Percentiles rank a stretch among this genome's conserved stretches.
phyloP scores from a whole-genome alignment of 1,284 basidiomycete genomes.

The Cryptococcus maquisensis region DNA sequence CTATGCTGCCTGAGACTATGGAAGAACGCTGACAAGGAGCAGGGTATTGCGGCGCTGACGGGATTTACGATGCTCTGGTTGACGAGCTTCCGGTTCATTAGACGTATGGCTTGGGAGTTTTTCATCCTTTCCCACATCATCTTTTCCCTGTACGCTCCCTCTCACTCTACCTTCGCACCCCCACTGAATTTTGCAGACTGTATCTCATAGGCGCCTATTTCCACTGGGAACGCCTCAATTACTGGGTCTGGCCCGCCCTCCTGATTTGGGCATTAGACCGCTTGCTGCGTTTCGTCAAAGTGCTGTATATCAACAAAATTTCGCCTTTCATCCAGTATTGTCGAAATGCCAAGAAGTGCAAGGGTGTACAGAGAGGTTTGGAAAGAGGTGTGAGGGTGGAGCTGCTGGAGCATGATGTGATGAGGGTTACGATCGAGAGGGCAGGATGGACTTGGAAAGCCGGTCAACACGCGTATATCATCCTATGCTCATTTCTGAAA shows the following conservation, averaged over 20 bases:
- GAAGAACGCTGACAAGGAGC: slow-evolving; percentile 21
- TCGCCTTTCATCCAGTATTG: slow-evolving; percentile 1
- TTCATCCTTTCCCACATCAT: slow-evolving; percentile 55
- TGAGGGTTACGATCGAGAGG: slow-evolving; percentile 54
- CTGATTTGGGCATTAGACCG: slow-evolving; percentile 54
- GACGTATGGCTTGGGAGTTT: slow-evolving; percentile 53
- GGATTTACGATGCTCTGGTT: slow-evolving; percentile 51
- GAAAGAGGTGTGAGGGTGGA: slow-evolving; percentile 41
- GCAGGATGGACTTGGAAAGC: slow-evolving; percentile 54
- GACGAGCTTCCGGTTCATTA: slow-evolving; percentile 49
- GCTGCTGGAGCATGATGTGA: slow-evolving; percentile 53
- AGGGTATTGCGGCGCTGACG: slow-evolving; percentile 25
- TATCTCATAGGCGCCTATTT: slow-evolving; percentile 38
- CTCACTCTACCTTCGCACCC: neutral
- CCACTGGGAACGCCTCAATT: slow-evolving; percentile 33
- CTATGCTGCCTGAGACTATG: neutral
- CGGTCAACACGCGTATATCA: slow-evolving; percentile 54
- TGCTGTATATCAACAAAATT: slow-evolving; percentile 54
- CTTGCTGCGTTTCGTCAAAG: slow-evolving; percentile 56
- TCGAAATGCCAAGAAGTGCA: slow-evolving; percentile 10
- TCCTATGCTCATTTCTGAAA: neutral
- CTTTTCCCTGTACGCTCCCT: slow-evolving; percentile 42
- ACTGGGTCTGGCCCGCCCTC: slow-evolving; percentile 41
- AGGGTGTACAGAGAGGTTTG: neutral
- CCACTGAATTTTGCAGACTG: slow-evolving; percentile 11